These are phyloP conservation scores for Podospora didyma DNA, from an alignment of 495 filamentous ascomycete genomes.

Conservation along the genomic window DNA sequence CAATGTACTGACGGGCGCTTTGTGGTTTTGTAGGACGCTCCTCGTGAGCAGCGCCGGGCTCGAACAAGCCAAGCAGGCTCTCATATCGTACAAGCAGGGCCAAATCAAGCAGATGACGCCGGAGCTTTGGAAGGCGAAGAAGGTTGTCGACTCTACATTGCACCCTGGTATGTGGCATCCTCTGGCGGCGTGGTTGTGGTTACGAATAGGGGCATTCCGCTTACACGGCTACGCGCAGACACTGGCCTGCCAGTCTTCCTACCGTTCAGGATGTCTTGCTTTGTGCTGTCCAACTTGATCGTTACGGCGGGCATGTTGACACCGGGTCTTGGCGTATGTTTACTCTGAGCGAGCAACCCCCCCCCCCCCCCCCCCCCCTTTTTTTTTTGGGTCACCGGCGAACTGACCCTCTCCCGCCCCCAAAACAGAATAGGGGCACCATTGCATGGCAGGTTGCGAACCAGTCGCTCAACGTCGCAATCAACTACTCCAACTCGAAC, in stretches of 20 bases:
- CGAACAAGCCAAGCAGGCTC: conserved; percentile 73
- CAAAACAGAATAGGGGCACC: conserved; percentile 70
- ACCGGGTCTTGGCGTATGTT: conserved; percentile 64
- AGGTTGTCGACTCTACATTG: conserved; percentile 90
- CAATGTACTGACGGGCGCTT: conserved; percentile 2
- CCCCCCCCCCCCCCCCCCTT: conserved; percentile 11
- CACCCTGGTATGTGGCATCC: conserved; percentile 74
- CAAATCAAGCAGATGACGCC: conserved; percentile 75
- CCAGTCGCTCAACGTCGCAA: conserved; percentile 95
- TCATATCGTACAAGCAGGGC: conserved; percentile 79
- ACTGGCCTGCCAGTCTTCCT: conserved; percentile 88
- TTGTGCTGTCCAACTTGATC: conserved; percentile 87
- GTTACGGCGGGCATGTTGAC: conserved; percentile 99
- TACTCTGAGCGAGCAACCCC: not conserved
- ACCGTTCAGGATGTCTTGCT: conserved; percentile 95
- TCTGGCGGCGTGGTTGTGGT: not conserved
- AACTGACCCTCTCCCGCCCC: conserved; percentile 1
- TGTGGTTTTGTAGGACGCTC: conserved; percentile 59
- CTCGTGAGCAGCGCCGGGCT: conserved; percentile 71
- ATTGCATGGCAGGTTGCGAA: conserved; percentile 95
- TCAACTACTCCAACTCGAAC: conserved; percentile 96
- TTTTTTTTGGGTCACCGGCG: not conserved
- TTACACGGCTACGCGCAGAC: conserved; percentile 49
- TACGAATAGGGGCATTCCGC: not conserved
- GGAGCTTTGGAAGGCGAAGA: conserved; percentile 92